Base-by-base conservation (phyloP, 2,329 filamentous ascomycete species). In the Phialophora macrospora region DNA sequence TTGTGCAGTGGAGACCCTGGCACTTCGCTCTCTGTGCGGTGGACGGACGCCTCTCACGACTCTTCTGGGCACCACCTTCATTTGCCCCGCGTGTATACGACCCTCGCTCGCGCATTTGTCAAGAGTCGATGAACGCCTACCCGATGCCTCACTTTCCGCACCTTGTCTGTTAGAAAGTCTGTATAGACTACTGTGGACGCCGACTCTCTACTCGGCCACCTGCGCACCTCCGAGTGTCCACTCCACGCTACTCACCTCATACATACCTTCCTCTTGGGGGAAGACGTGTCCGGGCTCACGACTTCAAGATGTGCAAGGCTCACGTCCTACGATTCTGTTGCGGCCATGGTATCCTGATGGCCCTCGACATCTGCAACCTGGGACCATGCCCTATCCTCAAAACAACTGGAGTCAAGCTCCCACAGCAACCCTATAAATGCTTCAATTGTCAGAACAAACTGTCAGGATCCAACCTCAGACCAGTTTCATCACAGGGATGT, bases 351-450 rank as follows among this genome's bases (percentile, higher is more conserved):
- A 57, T 72, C 41, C 57, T 72, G 24, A 72, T 72, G 71, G 62
- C 64, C 41, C 55, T 72, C 38, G 68, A 72, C 14, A 38, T 62
- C 14, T 72, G 71, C 68, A 67, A 52, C 8, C 7, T 68, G 20
- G 67, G 56, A 32, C 71, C 71, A 26, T 72, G 71, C 46, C 64
- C 67, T 1, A n/a, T 70, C 6, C 41, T 72, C 57, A 72, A 71
- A 62, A 71, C 67, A 5, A 70, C 65, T 7, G 69, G 69, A 20
- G 58, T 67, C 22, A 69, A 66, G 51, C 67, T 72, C 6, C 71
- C 70, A 30, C 71, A 72, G 62, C 71, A 72, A 59, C 71, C 71
- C 11, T 70, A 68, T 56, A 70, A 69, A 67, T 72, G 71, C 63
- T 72, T 69, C 64, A 72, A 71, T 41, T 72, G 71, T 62, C 68